Base-by-base conservation (phyloP, 2,329 filamentous ascomycete species). In the Aspergillus sp. region DNA sequence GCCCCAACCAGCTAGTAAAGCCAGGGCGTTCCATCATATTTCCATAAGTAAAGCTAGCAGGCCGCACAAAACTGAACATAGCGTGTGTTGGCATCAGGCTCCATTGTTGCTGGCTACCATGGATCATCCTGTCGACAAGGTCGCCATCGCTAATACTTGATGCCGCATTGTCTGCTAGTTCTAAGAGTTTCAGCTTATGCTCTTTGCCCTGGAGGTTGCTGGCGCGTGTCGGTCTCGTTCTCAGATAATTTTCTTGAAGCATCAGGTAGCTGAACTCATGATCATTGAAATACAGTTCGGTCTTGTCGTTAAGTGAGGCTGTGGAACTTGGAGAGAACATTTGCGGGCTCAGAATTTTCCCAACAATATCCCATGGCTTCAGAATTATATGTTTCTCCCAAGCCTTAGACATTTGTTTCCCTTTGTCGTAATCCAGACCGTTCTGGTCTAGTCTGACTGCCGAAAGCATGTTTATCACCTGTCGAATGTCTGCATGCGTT, bases 241-340 rank as follows among this genome's bases (percentile, higher is more conserved):
- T 89, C 12, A 99, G 82, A 66, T 99, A 99, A 71, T 99, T 99
- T 74, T 99, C 96, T 72, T 99, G 95, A 47, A 99, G 87, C 95
- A 99, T 98, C 53, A 99, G 81, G 69, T 88, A 95, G 68, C 92
- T 97, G 77, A 98, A 96, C 68, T 99, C 95, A 70, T 99, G 95
- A 68, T 99, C 95, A 73, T 99, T 98, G 81, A 99, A 99, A 74
- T 99, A 99, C 1, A 99, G 85, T 76, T 99, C 93, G 61, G 96
- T 95, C 81, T 99, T 99, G 74, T 99, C 93, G 71, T 98, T 98
- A 36, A 99, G 79, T 0, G 91, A 96, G 3, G 90, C 81, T 64
- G 91, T 96, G 76, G 91, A 96, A 49, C 87, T 86, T 4, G 87
- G 83, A 22, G 90, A 83, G 75, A 98, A 99, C 75, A 97, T 85